Conservation (phyloP, 2,329 filamentous ascomycete genomes). For the Alternaria triticina region DNA sequence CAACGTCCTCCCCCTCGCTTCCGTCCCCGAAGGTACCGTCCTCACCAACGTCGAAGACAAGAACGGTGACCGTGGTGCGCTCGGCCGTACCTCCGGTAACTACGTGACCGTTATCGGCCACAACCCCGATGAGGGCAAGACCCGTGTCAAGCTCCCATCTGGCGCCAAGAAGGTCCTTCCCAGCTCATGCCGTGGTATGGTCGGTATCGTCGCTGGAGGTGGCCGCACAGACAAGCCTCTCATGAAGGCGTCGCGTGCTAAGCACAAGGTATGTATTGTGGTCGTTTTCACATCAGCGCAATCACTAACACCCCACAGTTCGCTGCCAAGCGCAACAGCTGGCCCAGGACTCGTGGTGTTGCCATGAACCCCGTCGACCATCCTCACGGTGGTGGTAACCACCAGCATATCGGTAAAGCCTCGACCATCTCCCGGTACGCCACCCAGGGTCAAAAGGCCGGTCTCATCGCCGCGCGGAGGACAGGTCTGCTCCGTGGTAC, state of each 20-base stretch:
- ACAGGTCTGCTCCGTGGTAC: constrained; percentile 99
- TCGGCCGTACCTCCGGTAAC: constrained; percentile 98
- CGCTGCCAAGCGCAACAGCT: constrained; percentile 99
- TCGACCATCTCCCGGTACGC: constrained; percentile 99
- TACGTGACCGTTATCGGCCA: constrained; percentile 76
- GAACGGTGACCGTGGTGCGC: constrained; percentile 92
- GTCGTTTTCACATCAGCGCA: neutral
- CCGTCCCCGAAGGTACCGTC: constrained; percentile 98
- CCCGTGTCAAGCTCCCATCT: constrained; percentile 97
- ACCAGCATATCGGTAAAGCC: constrained; percentile 99
- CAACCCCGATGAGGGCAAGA: constrained; percentile 82
- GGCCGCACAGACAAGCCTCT: constrained; percentile 99
- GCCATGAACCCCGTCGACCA: constrained; percentile 99
- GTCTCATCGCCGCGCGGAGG: constrained; percentile 99
- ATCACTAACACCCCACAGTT: constrained; percentile 61
- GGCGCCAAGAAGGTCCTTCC: constrained; percentile 99
- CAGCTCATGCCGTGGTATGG: constrained; percentile 94
- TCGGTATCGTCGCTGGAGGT: constrained; percentile 99
- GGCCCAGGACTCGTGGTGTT: constrained; percentile 99
- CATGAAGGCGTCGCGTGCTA: constrained; percentile 98
- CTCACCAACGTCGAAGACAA: constrained; percentile 99
- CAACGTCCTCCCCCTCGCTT: constrained; percentile 93
- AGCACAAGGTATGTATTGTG: constrained; percentile 73
- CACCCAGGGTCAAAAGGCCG: constrained; percentile 98
- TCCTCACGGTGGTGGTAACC: constrained; percentile 84